phyloP scores from a whole-genome alignment of 345 rosid genomes.

The Jatropha curcas region DNA sequence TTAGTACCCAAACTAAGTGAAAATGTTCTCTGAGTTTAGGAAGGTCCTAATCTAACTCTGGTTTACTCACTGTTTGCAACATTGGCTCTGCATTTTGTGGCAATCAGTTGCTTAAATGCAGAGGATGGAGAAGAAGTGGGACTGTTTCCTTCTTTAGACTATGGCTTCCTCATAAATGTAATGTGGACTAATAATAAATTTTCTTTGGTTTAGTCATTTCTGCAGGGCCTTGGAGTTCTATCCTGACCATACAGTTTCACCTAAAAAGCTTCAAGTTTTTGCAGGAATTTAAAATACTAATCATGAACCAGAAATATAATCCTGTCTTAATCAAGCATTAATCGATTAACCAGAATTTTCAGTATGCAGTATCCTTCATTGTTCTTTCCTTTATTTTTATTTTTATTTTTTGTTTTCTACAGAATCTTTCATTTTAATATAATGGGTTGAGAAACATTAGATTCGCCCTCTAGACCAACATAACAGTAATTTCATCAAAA shows the following conservation, averaged over 20 bases:
- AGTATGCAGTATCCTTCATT: neutral
- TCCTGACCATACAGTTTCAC: neutral
- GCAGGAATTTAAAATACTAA: neutral
- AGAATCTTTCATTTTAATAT: too few species aligned
- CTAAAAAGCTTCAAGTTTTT: neutral
- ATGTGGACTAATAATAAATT: neutral
- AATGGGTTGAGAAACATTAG: neutral
- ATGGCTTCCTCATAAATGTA: neutral
- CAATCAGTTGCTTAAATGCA: neutral
- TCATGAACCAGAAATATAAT: neutral
- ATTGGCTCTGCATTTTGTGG: neutral
- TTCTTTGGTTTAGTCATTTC: neutral
- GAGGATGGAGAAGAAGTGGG: neutral
- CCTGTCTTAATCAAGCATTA: neutral
- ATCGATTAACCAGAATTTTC: too few species aligned
- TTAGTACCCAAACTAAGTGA: neutral
- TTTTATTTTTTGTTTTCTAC: too few species aligned
- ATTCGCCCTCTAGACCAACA: neutral
- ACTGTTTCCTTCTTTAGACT: neutral
- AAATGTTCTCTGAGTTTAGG: neutral
- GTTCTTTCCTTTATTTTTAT: too few species aligned
- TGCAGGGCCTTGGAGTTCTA: neutral
- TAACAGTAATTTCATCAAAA: neutral
- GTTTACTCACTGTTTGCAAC: neutral
- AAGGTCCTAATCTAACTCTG: neutral